Percentiles rank a stretch among this genome's conserved stretches.
These are phyloP conservation scores for Metschnikowia matae DNA, from an alignment of 805 yeast species.

Conservation along the genomic window DNA sequence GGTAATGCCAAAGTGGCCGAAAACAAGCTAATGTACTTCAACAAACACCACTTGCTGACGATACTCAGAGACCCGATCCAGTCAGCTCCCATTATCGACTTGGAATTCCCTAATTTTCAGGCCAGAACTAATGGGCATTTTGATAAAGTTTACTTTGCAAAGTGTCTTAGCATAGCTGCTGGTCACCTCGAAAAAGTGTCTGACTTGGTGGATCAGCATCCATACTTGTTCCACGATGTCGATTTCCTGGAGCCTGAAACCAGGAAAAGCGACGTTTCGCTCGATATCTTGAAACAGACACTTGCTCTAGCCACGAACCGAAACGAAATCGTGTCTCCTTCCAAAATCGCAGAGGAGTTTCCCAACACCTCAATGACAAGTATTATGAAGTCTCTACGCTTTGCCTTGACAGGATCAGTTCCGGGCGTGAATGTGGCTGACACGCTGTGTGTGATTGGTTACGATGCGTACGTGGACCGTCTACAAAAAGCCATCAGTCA, in stretches of 20 bases:
- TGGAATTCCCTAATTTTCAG: slow-evolving; percentile 21
- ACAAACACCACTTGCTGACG: slow-evolving; percentile 58
- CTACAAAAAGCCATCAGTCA: slow-evolving; percentile 11
- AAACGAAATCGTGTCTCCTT: slow-evolving; percentile 2
- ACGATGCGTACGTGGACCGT: slow-evolving; percentile 8
- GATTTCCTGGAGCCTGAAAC: slow-evolving; percentile 22
- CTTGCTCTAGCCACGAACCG: slow-evolving; percentile 10
- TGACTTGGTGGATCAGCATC: slow-evolving; percentile 47
- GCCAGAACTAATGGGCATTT: slow-evolving; percentile 10
- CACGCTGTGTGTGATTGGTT: slow-evolving; percentile 54
- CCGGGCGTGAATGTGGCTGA: slow-evolving; percentile 68
- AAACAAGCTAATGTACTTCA: slow-evolving; percentile 69
- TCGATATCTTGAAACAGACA: slow-evolving; percentile 16
- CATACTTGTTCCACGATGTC: slow-evolving; percentile 45
- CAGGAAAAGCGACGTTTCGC: background rate
- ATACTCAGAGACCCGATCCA: slow-evolving; percentile 36
- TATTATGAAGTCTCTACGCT: slow-evolving; percentile 34
- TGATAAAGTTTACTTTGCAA: slow-evolving; percentile 30
- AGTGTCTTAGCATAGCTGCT: slow-evolving; percentile 43
- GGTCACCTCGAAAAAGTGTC: slow-evolving; percentile 48
- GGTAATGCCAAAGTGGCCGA: slow-evolving; percentile 93
- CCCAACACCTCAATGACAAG: slow-evolving; percentile 3
- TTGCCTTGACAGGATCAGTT: slow-evolving; percentile 63
- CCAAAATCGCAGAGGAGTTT: slow-evolving; percentile 1
- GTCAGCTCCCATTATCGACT: slow-evolving; percentile 35